Conservation (phyloP, 768 basidiomycete species). For the Thelephora ganbajun region DNA sequence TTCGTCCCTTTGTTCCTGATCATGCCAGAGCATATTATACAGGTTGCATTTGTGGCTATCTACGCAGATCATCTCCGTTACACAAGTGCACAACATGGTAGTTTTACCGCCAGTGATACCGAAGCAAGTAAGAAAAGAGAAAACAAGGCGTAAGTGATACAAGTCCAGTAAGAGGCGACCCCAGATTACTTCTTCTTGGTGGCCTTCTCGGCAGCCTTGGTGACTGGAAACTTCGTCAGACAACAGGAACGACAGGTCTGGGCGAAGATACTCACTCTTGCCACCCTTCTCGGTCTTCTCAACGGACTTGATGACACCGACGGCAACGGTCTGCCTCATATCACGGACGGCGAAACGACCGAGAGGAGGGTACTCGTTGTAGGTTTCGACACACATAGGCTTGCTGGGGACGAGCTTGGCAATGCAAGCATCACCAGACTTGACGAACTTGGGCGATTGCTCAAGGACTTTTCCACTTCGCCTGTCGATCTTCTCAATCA, state of each 20-base stretch:
- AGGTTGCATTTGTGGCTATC: neutral
- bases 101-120: no score
- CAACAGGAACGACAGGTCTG: neutral
- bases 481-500: constrained; percentile 99
- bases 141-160: neutral
- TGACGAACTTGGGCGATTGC: constrained; percentile 88
- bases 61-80: neutral
- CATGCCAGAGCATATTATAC: neutral
- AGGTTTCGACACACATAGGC: constrained; percentile 91
- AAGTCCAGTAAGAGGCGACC: neutral
- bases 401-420: constrained; percentile 94
- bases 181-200: constrained; percentile 83
- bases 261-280: constrained; percentile 20
- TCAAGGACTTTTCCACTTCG: constrained; percentile 93
- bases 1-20: neutral
- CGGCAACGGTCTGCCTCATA: constrained; percentile 99
- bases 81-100: neutral
- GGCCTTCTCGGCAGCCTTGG: constrained; percentile 94
- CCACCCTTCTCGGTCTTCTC: constrained; percentile 85
- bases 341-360: constrained; percentile 99
- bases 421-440: constrained; percentile 98
- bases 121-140: neutral
- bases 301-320: constrained; percentile 96
- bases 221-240: constrained; percentile 35
- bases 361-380: constrained; percentile 96